phyloP scores from a whole-genome alignment of 495 filamentous ascomycete species.

The Penicillium paxilli region DNA sequence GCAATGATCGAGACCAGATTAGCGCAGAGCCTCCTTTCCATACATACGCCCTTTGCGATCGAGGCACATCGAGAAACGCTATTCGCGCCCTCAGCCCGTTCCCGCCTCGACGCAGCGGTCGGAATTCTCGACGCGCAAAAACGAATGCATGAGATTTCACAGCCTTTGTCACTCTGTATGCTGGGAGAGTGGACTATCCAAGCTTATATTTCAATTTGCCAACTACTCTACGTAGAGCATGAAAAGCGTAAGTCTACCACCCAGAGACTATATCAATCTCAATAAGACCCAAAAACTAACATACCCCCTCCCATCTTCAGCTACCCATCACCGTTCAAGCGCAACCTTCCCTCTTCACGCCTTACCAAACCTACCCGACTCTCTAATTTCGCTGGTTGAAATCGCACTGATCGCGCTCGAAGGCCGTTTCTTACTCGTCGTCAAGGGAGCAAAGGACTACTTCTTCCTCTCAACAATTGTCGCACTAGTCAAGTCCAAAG shows the following conservation, averaged over 20 bases:
- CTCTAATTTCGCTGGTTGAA: slow-evolving; percentile 38
- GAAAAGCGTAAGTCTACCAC: not conserved
- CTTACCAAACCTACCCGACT: slow-evolving; percentile 37
- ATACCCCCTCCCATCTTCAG: too few relatives aligned
- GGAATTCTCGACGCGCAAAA: slow-evolving; percentile 41
- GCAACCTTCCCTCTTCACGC: slow-evolving; percentile 27
- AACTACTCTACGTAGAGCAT: slow-evolving; percentile 27
- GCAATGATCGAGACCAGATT: slow-evolving; percentile 39
- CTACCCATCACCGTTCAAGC: slow-evolving; percentile 11
- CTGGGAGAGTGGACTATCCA: slow-evolving; percentile 46
- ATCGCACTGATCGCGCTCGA: slow-evolving; percentile 36
- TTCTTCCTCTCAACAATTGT: slow-evolving; percentile 46
- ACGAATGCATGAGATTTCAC: slow-evolving; percentile 34
- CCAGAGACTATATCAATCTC: not conserved
- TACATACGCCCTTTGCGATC: slow-evolving; percentile 48
- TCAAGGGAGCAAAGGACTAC: slow-evolving; percentile 48
- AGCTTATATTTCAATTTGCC: slow-evolving; percentile 38
- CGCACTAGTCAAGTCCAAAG: slow-evolving; percentile 37
- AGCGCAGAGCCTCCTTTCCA: slow-evolving; percentile 35
- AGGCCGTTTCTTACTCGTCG: slow-evolving; percentile 31
- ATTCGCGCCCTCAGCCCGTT: slow-evolving; percentile 39
- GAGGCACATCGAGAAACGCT: slow-evolving; percentile 35
- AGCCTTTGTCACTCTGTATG: slow-evolving; percentile 36
- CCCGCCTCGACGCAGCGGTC: slow-evolving; percentile 40
- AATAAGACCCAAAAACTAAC: too few relatives aligned